These are phyloP conservation scores for Beta vulgaris DNA, from an alignment of 148 eudicot genomes.

Conservation along the genomic window DNA sequence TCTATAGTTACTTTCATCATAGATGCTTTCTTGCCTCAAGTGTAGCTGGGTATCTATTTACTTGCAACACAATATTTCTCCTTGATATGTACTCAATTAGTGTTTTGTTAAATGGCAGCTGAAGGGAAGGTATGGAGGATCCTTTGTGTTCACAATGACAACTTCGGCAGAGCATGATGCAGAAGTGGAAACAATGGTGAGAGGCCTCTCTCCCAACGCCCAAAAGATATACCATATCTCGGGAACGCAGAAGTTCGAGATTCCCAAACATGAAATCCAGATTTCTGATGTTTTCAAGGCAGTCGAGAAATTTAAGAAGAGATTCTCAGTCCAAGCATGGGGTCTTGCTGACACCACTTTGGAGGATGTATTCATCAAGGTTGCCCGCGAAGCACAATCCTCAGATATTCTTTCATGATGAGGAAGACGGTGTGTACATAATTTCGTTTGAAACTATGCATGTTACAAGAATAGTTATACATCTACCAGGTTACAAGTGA, in stretches of 20 bases:
- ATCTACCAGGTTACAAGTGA: too few species aligned
- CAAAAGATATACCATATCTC: slow-evolving; percentile 74
- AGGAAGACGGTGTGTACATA: neutral
- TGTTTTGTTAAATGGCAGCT: slow-evolving; percentile 39
- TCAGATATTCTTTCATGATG: slow-evolving; percentile 47
- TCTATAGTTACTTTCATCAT: too few species aligned
- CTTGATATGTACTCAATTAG: neutral
- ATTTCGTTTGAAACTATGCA: neutral
- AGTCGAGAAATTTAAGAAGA: slow-evolving; percentile 71
- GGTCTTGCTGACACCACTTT: slow-evolving; percentile 85
- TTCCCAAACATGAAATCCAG: slow-evolving; percentile 59
- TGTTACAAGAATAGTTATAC: too few species aligned
- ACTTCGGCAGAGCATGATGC: slow-evolving; percentile 57
- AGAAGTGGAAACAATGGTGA: slow-evolving; percentile 64
- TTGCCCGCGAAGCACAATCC: slow-evolving; percentile 64
- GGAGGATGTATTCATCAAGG: slow-evolving; percentile 88
- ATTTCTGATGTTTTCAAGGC: slow-evolving; percentile 72
- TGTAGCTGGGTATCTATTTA: too few species aligned
- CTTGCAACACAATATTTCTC: neutral
- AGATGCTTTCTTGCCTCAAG: neutral
- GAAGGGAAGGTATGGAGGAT: slow-evolving; percentile 79
- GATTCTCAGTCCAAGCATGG: slow-evolving; percentile 82
- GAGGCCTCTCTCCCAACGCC: slow-evolving; percentile 50
- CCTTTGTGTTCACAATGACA: slow-evolving; percentile 78
- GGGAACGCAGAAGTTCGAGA: slow-evolving; percentile 84